phyloP scores from a whole-genome alignment of 2,329 filamentous ascomycete genomes.

The Sclerotinia spermophila region DNA sequence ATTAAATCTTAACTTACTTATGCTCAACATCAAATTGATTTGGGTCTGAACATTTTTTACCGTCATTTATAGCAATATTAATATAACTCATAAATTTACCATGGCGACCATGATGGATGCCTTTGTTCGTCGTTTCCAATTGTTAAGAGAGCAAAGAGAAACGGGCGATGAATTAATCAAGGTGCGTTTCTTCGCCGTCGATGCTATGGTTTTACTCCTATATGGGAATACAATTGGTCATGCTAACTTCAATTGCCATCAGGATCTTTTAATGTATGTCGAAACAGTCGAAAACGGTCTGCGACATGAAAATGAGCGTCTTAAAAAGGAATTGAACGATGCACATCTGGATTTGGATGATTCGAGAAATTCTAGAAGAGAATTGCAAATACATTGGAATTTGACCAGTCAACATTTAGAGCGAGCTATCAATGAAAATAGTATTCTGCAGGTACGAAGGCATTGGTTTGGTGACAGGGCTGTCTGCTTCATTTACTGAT shows the following conservation, averaged over 20 bases:
- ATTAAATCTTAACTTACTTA: background rate
- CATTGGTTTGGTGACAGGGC: background rate
- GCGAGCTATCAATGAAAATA: constrained; percentile 41
- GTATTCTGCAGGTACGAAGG: constrained; percentile 46
- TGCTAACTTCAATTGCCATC: constrained; percentile 14
- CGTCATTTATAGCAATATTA: background rate
- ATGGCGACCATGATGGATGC: constrained; percentile 38
- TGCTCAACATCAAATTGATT: background rate
- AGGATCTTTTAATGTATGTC: constrained; percentile 49
- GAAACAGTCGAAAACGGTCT: constrained; percentile 45
- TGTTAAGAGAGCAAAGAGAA: constrained; percentile 43
- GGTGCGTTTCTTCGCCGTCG: constrained; percentile 35
- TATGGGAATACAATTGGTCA: background rate
- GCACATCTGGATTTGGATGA: constrained; percentile 49
- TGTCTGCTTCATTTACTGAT: constrained; percentile 4
- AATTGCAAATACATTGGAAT: constrained; percentile 48
- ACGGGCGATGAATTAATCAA: constrained; percentile 46
- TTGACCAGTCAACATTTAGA: constrained; percentile 40
- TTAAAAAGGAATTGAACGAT: constrained; percentile 44
- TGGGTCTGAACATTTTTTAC: background rate
- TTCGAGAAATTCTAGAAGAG: constrained; percentile 46
- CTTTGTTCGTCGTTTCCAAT: constrained; percentile 48
- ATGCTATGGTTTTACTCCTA: background rate
- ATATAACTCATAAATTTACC: background rate
- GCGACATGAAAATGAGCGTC: constrained; percentile 43